Evolutionary conservation across 805 yeast genomes (phyloP), one percentile per base, ranked within the genome.

Genomic region (Candida cerambycidarum): DNA sequence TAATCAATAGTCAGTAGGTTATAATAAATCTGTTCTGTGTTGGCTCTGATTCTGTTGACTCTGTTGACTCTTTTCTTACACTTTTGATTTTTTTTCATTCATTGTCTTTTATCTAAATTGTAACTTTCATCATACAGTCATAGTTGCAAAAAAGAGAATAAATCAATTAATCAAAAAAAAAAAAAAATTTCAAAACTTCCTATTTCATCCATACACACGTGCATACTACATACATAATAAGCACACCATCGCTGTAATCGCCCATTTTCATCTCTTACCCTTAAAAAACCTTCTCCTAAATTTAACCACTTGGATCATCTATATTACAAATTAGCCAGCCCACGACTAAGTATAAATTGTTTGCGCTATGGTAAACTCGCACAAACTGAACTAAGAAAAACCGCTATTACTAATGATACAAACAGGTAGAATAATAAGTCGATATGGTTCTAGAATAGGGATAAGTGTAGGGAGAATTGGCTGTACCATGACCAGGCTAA

Each of bases 1-100:
- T 43, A 64, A 62, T 55, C 52, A 51, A 29, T 56, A 51, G 39
- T 3, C 16, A 8, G 14, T n/a, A n/a, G n/a, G n/a, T n/a, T n/a
- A n/a, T n/a, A n/a, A n/a, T n/a, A n/a, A n/a, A n/a, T n/a, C n/a
- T n/a, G n/a, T n/a, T 25, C 13, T 25, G 28, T 25, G 28, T 12
- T 25, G n/a, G n/a, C n/a, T n/a, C n/a, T n/a, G n/a, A n/a, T n/a
- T n/a, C n/a, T n/a, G n/a, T n/a, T n/a, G n/a, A n/a, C n/a, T n/a
- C n/a, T n/a, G n/a, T n/a, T n/a, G n/a, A n/a, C 25, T 21, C 9
- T 21, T 21, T 21, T 21, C 10, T 7, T 21, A 7, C 10, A 7
- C 6, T 6, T 21, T 21, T 21, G 17, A n/a, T 14, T 28, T 14
- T 28, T 14, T 28, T 14, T 28, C 13, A 8, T n/a, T 27, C 29